phyloP scores from a whole-genome alignment of 164 flowering plant genomes.

The Santalum album region DNA sequence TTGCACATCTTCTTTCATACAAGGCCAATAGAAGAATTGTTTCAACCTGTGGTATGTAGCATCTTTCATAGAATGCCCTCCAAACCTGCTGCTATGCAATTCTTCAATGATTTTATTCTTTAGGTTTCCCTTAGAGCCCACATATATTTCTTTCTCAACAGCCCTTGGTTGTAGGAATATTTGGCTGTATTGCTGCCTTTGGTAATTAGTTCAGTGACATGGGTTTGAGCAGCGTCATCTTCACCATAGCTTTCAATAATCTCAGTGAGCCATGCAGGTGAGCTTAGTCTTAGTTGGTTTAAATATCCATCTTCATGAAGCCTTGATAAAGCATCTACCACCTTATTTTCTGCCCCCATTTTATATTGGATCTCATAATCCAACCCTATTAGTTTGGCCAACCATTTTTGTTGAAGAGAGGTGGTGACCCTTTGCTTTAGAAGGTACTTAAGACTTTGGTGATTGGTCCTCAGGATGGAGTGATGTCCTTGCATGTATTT shows the following conservation, averaged over 20 bases:
- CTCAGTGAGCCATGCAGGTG: not conserved
- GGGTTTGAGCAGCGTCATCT: no score
- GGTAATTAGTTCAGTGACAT: no score
- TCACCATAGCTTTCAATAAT: no score
- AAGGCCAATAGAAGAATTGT: conserved; percentile 2
- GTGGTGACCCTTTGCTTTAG: not conserved
- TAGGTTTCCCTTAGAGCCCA: no score
- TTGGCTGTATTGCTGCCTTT: no score
- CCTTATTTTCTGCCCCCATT: conserved; percentile 1
- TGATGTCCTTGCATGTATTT: not conserved
- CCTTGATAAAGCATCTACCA: conserved; percentile 2
- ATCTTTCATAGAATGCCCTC: conserved; percentile 4
- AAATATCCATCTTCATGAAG: no score
- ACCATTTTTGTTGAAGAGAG: not conserved
- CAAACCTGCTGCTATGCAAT: not conserved
- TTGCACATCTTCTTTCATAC: not conserved
- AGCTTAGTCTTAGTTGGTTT: no score
- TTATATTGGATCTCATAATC: conserved; percentile 2
- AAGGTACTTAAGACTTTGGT: not conserved
- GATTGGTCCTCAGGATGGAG: not conserved
- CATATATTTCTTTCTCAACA: no score
- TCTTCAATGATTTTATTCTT: not conserved
- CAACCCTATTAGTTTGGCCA: not conserved
- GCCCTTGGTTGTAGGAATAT: not conserved
- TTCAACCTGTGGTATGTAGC: conserved; percentile 1